These are phyloP conservation scores for Rubia balearica DNA, from an alignment of 305 asterid species.

Conservation along the genomic window DNA sequence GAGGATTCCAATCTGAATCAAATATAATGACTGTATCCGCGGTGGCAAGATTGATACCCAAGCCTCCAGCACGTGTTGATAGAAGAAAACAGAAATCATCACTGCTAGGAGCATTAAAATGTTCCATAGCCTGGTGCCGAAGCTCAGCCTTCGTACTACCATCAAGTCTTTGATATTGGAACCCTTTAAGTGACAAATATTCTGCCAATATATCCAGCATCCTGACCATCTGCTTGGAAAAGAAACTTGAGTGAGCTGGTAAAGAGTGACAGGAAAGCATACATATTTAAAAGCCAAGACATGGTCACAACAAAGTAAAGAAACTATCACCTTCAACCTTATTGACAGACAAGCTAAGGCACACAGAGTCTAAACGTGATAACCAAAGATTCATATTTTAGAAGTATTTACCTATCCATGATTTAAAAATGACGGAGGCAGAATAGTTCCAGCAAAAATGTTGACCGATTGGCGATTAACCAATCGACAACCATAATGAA, in stretches of 20 bases:
- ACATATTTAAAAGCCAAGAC: not conserved
- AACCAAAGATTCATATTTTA: not conserved
- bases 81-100: constrained; percentile 99
- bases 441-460: not conserved
- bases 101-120: constrained; percentile 96
- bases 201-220: constrained; percentile 97
- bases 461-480: not conserved
- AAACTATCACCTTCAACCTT: not conserved
- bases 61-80: constrained; percentile 99
- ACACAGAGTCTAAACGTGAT: not conserved
- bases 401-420: not conserved
- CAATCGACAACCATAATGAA: not conserved
- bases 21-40: constrained; percentile 99
- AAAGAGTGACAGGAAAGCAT: constrained; percentile 2
- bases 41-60: constrained; percentile 99
- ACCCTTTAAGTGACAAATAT: constrained; percentile 84
- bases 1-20: constrained; percentile 99
- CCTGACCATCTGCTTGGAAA: constrained; percentile 81
- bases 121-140: constrained; percentile 99
- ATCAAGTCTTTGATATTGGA: constrained; percentile 93
- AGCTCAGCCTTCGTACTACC: constrained; percentile 98
- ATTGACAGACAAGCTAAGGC: not conserved
- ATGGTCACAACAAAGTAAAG: not conserved
- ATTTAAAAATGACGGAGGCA: not conserved
- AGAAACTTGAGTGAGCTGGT: constrained; percentile 14